phyloP scores from a whole-genome alignment of 305 asterid genomes.

The Fraxinus greggii region DNA sequence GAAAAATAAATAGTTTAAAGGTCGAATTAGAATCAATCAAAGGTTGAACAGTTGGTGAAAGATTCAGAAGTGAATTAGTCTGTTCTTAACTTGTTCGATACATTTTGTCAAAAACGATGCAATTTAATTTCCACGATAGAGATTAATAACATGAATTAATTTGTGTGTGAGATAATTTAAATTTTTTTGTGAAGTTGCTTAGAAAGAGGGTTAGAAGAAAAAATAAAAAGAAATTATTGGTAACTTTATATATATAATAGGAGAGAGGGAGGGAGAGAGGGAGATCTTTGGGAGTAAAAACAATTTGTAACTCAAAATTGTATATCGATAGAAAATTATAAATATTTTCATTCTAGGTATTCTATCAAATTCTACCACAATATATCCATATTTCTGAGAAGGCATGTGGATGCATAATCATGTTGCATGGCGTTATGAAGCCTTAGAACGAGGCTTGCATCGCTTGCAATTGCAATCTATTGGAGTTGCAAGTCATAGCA shows the following conservation, averaged over 20 bases:
- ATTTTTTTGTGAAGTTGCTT: neutral
- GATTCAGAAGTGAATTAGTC: neutral
- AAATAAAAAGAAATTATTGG: too few relatives aligned
- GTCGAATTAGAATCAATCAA: neutral
- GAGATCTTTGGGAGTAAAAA: neutral
- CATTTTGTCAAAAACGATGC: neutral
- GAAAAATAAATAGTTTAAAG: neutral
- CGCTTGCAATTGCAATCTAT: neutral
- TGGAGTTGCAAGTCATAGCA: neutral
- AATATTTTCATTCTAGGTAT: too few relatives aligned
- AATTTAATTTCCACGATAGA: too few relatives aligned
- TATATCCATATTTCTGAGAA: too few relatives aligned
- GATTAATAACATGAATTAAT: neutral
- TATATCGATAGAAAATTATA: too few relatives aligned
- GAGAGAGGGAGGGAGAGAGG: too few relatives aligned
- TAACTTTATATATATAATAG: too few relatives aligned
- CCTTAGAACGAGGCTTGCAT: neutral
- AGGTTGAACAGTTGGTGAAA: too few relatives aligned
- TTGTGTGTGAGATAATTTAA: too few relatives aligned
- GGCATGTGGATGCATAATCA: neutral
- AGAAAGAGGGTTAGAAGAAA: neutral
- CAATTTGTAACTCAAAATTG: neutral
- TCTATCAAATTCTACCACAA: neutral
- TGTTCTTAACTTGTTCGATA: neutral
- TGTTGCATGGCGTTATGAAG: neutral